Evolutionary conservation across 306 rosid species (phyloP), one percentile per base, ranked within the genome.

Genomic region (Argentina anserina): DNA sequence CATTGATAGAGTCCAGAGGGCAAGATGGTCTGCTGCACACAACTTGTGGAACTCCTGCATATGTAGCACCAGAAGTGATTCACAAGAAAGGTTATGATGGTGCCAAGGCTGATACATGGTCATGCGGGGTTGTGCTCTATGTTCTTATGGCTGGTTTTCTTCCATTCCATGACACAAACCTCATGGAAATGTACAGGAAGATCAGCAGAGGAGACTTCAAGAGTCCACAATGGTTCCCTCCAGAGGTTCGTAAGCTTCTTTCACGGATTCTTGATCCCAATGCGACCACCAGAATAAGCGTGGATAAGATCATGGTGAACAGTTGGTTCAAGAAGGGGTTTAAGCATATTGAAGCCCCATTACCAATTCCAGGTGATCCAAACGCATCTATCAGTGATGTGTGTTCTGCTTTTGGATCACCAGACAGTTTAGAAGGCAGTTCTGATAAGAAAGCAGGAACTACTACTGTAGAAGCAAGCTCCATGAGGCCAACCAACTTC

Each of bases 71-170:
- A 6, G 89, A 90, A 49, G 87, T 88, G 29, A 83, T 88, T 52
- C 78, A 34, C 76, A 83, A 67, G 47, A 83, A 80, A 82, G 93
- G 96, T 3, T 92, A 92, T 60, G 92, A 85, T 60, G 96, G 96
- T 6, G 89, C 90, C 13, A 86, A 79, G 59, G 87, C 90, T 1
- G 97, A 89, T 60, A 89, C 76, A 23, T 89, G 97, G 96, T 92
- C 93, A 0, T 89, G 93, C 72, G 93, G 97, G 13, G 93, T 91
- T 5, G 78, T 89, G 39, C 86, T 92, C 12, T 92, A 63, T 72
- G 90, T 88, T 78, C 88, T 92, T 3, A 67, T 89, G 60, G 90
- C 92, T 4, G 96, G 94, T 3, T 85, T 39, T 79, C 87, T 88
- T 69, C 97, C 97, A 21, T 92, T 92, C 77, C 81, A 75, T 15